These are phyloP conservation scores for Exserohilum rostratum DNA, from an alignment of 2,329 filamentous ascomycete species.

Conservation along the genomic window DNA sequence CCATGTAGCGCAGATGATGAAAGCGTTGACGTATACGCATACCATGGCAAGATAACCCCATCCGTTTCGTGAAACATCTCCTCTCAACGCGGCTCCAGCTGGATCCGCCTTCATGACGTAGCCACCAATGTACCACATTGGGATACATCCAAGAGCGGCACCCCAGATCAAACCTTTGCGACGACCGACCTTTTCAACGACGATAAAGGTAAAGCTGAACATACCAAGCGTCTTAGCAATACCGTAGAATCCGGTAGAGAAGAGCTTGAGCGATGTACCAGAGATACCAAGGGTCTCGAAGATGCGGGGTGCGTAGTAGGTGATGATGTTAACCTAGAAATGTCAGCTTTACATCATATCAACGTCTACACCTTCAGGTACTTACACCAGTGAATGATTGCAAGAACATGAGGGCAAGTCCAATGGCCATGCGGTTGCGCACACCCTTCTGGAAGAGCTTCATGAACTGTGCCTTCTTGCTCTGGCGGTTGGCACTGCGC, in stretches of 20 bases:
- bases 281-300: conserved; percentile 55
- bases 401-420: conserved; percentile 48
- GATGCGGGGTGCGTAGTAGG: conserved; percentile 47
- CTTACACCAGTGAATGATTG: conserved; percentile 45
- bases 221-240: conserved; percentile 49
- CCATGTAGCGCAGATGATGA: conserved; percentile 58
- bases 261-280: conserved; percentile 48
- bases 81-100: conserved; percentile 51
- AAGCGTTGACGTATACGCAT: conserved; percentile 61
- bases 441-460: conserved; percentile 49
- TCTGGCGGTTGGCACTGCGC: conserved; percentile 36
- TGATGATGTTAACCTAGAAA: conserved; percentile 42
- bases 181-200: conserved; percentile 50
- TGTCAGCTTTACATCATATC: conserved; percentile 5
- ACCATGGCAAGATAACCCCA: conserved; percentile 61
- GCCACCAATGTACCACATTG: conserved; percentile 60
- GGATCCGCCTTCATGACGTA: conserved; percentile 62
- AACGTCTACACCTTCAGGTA: background rate
- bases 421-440: conserved; percentile 48
- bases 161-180: conserved; percentile 55
- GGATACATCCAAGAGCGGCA: conserved; percentile 55
- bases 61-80: conserved; percentile 51
- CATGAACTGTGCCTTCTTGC: conserved; percentile 40
- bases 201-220: conserved; percentile 48
- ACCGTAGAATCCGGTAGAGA: conserved; percentile 61